Percentiles rank a stretch among this genome's conserved stretches.
phyloP scores from a whole-genome alignment of 2,329 filamentous ascomycete species.

The Monosporascus sp. region DNA sequence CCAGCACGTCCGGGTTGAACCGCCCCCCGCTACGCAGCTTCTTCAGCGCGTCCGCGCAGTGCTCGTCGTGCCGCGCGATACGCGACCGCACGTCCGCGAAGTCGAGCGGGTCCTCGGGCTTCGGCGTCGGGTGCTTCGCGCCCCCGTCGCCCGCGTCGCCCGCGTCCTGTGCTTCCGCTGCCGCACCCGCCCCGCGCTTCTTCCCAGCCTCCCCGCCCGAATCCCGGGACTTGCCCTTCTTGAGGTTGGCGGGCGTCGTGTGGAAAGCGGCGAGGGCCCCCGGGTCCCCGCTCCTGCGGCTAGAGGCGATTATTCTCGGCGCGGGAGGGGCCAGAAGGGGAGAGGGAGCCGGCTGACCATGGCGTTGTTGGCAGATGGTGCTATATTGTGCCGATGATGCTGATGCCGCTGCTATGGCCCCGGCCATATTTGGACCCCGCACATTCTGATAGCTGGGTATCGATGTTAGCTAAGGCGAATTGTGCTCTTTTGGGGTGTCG shows the following conservation, averaged over 20 bases:
- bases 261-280: not conserved
- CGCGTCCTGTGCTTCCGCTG: not conserved
- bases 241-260: not conserved
- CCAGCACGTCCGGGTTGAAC: slow-evolving; percentile 47
- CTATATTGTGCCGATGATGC: not conserved
- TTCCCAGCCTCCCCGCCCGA: not conserved
- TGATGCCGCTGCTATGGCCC: not conserved
- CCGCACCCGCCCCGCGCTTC: not conserved
- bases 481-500: not conserved
- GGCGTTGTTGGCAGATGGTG: not conserved
- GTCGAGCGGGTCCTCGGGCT: slow-evolving; percentile 42
- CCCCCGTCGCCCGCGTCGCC: slow-evolving; percentile 4
- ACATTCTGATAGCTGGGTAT: not conserved
- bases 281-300: too few species aligned
- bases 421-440: not conserved
- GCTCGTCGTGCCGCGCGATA: slow-evolving; percentile 34
- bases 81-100: slow-evolving; percentile 44
- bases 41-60: slow-evolving; percentile 36
- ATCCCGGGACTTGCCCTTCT: not conserved
- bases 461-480: not conserved
- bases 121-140: slow-evolving; percentile 25
- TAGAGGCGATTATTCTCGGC: too few species aligned
- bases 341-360: not conserved
- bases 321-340: not conserved
- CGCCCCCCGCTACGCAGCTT: slow-evolving; percentile 42